These are phyloP conservation scores for Saccharomycopsis babjevae DNA, from an alignment of 805 yeast species.

Conservation along the genomic window DNA sequence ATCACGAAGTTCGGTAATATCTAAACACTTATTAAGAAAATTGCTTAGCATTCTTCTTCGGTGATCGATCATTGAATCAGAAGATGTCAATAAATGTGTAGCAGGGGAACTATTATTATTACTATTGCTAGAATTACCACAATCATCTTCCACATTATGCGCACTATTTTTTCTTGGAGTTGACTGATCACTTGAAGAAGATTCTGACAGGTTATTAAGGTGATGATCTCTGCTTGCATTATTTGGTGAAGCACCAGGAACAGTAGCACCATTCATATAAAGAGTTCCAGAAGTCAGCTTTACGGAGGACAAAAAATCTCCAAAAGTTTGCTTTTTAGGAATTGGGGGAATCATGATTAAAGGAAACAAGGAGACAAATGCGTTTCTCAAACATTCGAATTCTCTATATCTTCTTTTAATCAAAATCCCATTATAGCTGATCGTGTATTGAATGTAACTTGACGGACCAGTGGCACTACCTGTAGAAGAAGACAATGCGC, in stretches of 20 bases:
- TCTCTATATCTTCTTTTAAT: conserved; percentile 81
- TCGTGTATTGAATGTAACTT: conserved; percentile 75
- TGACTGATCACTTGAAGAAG: not conserved
- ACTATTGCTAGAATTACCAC: conserved; percentile 29
- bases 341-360: conserved; percentile 84
- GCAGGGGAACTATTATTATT: conserved; percentile 15
- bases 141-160: not conserved
- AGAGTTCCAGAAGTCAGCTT: conserved; percentile 2
- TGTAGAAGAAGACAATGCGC: not conserved
- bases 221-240: conserved; percentile 1
- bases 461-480: conserved; percentile 36
- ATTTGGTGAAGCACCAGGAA: not conserved
- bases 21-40: conserved; percentile 68
- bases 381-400: conserved; percentile 71
- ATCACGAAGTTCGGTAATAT: conserved; percentile 43
- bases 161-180: not conserved
- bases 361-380: conserved; percentile 66
- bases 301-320: conserved; percentile 9
- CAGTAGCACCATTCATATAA: not conserved
- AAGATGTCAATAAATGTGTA: not conserved
- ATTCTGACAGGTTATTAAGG: not conserved
- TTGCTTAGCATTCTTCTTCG: conserved; percentile 66
- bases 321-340: conserved; percentile 66
- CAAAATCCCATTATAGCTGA: conserved; percentile 44
- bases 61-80: conserved; percentile 42